These are phyloP conservation scores for Melastoma malabathricum DNA, from an alignment of 345 rosid genomes.

Conservation along the genomic window DNA sequence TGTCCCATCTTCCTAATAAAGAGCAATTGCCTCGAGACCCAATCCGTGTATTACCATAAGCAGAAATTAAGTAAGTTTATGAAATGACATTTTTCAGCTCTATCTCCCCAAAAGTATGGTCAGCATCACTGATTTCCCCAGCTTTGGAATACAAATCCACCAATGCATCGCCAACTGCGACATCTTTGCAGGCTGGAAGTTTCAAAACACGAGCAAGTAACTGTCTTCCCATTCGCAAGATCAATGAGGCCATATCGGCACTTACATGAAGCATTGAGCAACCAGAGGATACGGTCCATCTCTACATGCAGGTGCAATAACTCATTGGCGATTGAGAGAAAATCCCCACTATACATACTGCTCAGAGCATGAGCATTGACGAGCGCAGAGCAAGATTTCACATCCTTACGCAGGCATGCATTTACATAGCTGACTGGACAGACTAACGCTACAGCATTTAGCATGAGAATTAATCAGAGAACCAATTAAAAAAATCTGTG, in stretches of 20 bases:
- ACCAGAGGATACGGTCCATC: slow-evolving; percentile 42
- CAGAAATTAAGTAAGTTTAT: slow-evolving; percentile 60
- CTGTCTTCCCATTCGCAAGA: slow-evolving; percentile 62
- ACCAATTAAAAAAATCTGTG: slow-evolving; percentile 27
- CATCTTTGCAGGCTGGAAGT: slow-evolving; percentile 27
- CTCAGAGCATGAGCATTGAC: slow-evolving; percentile 40
- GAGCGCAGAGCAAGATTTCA: slow-evolving; percentile 49
- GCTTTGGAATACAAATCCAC: slow-evolving; percentile 72
- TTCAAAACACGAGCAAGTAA: slow-evolving; percentile 47
- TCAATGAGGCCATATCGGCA: slow-evolving; percentile 32
- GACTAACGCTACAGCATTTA: slow-evolving; percentile 38
- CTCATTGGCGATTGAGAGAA: slow-evolving; percentile 43
- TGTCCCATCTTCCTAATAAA: slow-evolving; percentile 43
- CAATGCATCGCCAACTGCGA: slow-evolving; percentile 44
- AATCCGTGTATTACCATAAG: slow-evolving; percentile 59
- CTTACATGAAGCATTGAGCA: slow-evolving; percentile 50
- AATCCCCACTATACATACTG: slow-evolving; percentile 14
- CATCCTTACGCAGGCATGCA: slow-evolving; percentile 32
- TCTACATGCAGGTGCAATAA: slow-evolving; percentile 22
- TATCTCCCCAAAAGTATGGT: slow-evolving; percentile 35
- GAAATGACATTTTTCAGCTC: slow-evolving; percentile 45
- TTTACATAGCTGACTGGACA: slow-evolving; percentile 29
- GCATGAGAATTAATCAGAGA: slow-evolving; percentile 49
- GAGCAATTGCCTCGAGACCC: slow-evolving; percentile 35
- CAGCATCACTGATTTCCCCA: slow-evolving; percentile 52